These are phyloP conservation scores for Chalciporus piperatus DNA, from an alignment of 768 basidiomycete genomes.

Conservation along the genomic window DNA sequence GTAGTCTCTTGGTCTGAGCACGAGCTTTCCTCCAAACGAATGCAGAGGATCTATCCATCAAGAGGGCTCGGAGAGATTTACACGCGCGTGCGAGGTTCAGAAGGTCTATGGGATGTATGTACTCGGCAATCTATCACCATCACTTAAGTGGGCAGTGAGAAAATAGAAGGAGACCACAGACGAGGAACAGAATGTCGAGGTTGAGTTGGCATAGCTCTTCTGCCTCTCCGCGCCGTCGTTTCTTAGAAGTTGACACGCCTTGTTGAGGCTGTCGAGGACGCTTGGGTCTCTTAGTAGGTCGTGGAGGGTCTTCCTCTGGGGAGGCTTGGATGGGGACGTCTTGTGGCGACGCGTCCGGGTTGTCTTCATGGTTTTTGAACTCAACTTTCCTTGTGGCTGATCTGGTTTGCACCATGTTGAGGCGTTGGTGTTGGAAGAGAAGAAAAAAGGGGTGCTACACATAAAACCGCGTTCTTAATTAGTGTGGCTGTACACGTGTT, in stretches of 20 bases:
- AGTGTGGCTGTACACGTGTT: too few species aligned
- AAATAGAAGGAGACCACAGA: background rate
- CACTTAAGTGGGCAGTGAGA: background rate
- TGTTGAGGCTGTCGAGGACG: background rate
- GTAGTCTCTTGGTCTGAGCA: conserved; percentile 36
- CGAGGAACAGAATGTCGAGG: conserved; percentile 11
- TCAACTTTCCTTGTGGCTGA: background rate
- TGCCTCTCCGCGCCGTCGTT: background rate
- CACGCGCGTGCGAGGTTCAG: conserved; percentile 40
- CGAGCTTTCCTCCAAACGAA: conserved; percentile 29
- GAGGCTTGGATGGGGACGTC: background rate
- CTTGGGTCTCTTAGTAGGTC: too few species aligned
- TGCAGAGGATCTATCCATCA: conserved; percentile 32
- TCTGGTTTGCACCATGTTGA: background rate
- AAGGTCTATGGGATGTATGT: conserved; percentile 35
- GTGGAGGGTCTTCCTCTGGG: too few species aligned
- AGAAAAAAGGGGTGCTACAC: background rate
- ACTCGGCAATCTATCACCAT: conserved; percentile 38
- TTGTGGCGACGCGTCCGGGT: background rate
- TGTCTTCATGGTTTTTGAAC: background rate
- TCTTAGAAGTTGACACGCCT: background rate
- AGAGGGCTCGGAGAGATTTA: conserved; percentile 36
- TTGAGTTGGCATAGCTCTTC: conserved; percentile 7
- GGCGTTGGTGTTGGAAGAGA: too few species aligned
- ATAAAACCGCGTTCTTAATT: too few species aligned